Evolutionary conservation across 2,329 filamentous ascomycete species (phyloP).

Genomic region (Diplodia sapinea): DNA sequence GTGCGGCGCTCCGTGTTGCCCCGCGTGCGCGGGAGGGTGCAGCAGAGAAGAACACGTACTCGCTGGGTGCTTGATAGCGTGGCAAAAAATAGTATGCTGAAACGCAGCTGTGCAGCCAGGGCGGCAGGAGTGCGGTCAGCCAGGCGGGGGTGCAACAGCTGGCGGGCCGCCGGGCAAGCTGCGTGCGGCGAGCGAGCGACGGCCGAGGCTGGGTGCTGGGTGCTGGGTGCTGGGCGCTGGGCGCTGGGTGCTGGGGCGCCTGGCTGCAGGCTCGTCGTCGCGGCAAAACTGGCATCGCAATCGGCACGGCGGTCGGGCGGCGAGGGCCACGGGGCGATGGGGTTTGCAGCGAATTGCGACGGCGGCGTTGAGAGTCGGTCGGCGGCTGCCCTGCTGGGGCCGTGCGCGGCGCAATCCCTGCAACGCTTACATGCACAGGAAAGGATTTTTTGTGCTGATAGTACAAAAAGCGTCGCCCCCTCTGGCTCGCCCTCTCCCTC

Average conservation of each 20-base stretch:
- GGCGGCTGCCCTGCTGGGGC: not conserved
- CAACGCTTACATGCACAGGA: constrained; percentile 27
- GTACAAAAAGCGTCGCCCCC: constrained; percentile 30
- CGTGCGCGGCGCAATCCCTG: constrained; percentile 23
- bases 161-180: not conserved
- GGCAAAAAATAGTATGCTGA: constrained; percentile 30
- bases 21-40: not conserved
- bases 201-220: not conserved
- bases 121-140: constrained; percentile 25
- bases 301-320: constrained; percentile 7
- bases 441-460: constrained; percentile 30
- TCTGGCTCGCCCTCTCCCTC: constrained; percentile 6
- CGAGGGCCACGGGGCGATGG: not conserved
- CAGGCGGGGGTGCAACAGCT: not conserved
- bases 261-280: not conserved
- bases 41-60: constrained; percentile 24
- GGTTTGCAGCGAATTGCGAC: not conserved
- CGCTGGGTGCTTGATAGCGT: constrained; percentile 4
- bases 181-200: constrained; percentile 18
- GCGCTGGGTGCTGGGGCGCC: not conserved
- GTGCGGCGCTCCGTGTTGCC: constrained; percentile 23
- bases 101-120: not conserved
- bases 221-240: no score
- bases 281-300: constrained; percentile 2
- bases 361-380: constrained; percentile 15